Evolutionary conservation across 2,329 filamentous ascomycete genomes (phyloP), one percentile per base, ranked within the genome.

Genomic region (Malbranchea zuffiana): DNA sequence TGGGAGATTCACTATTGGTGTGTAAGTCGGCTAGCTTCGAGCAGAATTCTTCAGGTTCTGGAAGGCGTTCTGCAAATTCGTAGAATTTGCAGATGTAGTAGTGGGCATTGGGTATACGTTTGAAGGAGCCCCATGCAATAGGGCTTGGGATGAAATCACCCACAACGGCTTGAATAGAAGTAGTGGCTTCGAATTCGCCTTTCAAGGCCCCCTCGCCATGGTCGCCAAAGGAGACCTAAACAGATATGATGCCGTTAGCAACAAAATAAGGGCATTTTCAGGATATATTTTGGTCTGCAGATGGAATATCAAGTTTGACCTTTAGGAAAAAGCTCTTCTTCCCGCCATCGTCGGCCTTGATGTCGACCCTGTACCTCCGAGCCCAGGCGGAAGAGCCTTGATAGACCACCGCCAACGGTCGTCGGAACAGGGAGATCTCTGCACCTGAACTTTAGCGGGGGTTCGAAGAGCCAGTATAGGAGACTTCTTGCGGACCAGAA

Each of bases 11-110:
- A 30, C 49, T 52, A 7, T 27, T 43, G 12, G 21, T 24, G 41
- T 55, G 52, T n/a, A 55, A 45, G 10, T 47, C 36, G 10, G 49
- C 49, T n/a, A 54, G 35, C 16, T 37, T 41, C 19, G 28, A n/a
- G 15, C 43, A 44, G 15, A 54, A 47, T 7, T 47, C 32, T 5
- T 26, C 33, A n/a, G 52, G 47, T 8, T 55, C 52, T 16, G 51
- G 52, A 24, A 44, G 18, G 11, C 45, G 30, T 26, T 47, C 39
- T 23, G 27, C 37, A 32, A 60, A 49, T 1, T 53, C 42, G 7
- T 49, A 42, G 32, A 50, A 60, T n/a, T 57, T 47, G 11, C 42
- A 47, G 2, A 60, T 36, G 35, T 54, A 50, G 37, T 56, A 61
- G 24, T 55, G 46, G 35, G 46, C 44, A 34, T 44, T 42, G 13